Evolutionary conservation across 2,329 filamentous ascomycete species (phyloP).

Genomic region (Pezicula carpinea): DNA sequence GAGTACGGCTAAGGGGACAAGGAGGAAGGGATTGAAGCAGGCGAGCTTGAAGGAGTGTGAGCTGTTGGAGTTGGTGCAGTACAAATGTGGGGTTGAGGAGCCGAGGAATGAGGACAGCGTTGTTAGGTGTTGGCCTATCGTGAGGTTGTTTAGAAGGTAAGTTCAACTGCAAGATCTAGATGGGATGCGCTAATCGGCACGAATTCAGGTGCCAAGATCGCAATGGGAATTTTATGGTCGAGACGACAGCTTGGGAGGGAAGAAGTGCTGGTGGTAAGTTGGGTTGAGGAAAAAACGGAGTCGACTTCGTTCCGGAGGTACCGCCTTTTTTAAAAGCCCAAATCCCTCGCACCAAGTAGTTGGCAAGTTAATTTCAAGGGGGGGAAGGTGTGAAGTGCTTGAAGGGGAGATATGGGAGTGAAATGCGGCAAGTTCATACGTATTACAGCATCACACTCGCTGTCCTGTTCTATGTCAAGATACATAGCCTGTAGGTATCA

Average conservation of each 20-base stretch:
- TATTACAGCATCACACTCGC: no score
- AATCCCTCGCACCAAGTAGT: no score
- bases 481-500: no score
- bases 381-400: no score
- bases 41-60: constrained; percentile 52
- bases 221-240: constrained; percentile 53
- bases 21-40: constrained; percentile 45
- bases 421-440: no score
- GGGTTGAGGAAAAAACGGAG: background rate
- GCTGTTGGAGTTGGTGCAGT: constrained; percentile 55
- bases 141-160: constrained; percentile 57
- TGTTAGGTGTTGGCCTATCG: constrained; percentile 52
- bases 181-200: constrained; percentile 6
- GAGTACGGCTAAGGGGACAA: constrained; percentile 31
- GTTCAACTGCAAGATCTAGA: constrained; percentile 20
- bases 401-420: no score
- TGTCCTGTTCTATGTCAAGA: no score
- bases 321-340: background rate
- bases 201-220: constrained; percentile 51
- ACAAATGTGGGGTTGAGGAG: constrained; percentile 50
- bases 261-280: background rate
- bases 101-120: constrained; percentile 41
- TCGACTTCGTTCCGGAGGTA: background rate
- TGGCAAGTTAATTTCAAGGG: no score
- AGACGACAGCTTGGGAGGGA: constrained; percentile 60